Percentiles rank a stretch among this genome's conserved stretches.
Conservation (phyloP, 2,329 filamentous ascomycete genomes). For the Allantophomopsis cytisporea region DNA sequence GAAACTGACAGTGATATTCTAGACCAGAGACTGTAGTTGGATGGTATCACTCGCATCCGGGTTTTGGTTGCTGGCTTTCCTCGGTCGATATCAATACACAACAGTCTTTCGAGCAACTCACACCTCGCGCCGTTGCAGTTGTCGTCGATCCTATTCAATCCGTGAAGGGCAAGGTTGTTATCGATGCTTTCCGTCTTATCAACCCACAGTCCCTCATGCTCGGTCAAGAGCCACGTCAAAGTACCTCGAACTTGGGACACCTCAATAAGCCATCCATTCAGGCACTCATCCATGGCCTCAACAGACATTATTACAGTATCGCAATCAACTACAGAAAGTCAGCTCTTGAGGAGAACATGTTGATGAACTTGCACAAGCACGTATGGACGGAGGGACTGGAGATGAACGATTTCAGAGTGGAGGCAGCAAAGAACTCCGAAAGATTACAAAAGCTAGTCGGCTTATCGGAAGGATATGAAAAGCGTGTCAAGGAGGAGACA, state of each 20-base stretch:
- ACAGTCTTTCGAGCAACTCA: conserved; percentile 98
- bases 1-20: conserved; percentile 1
- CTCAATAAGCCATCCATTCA: conserved; percentile 99
- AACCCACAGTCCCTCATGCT: conserved; percentile 97
- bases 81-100: conserved; percentile 99
- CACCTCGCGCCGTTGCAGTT: conserved; percentile 88
- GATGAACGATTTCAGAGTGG: conserved; percentile 88
- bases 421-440: conserved; percentile 77
- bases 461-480: conserved; percentile 92
- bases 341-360: conserved; percentile 95
- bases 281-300: conserved; percentile 93
- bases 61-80: conserved; percentile 98
- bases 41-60: conserved; percentile 99
- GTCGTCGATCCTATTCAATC: conserved; percentile 98
- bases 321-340: conserved; percentile 98
- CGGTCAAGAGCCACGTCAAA: conserved; percentile 93
- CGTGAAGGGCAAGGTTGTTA: conserved; percentile 98
- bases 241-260: conserved; percentile 93
- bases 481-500: conserved; percentile 96
- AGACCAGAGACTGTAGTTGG: conserved; percentile 95
- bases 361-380: conserved; percentile 99
- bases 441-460: conserved; percentile 76
- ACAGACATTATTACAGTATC: conserved; percentile 98
- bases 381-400: conserved; percentile 96
- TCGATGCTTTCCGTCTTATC: conserved; percentile 96